phyloP scores from a whole-genome alignment of 129 eudicot species.

The Pittosporum tobira region DNA sequence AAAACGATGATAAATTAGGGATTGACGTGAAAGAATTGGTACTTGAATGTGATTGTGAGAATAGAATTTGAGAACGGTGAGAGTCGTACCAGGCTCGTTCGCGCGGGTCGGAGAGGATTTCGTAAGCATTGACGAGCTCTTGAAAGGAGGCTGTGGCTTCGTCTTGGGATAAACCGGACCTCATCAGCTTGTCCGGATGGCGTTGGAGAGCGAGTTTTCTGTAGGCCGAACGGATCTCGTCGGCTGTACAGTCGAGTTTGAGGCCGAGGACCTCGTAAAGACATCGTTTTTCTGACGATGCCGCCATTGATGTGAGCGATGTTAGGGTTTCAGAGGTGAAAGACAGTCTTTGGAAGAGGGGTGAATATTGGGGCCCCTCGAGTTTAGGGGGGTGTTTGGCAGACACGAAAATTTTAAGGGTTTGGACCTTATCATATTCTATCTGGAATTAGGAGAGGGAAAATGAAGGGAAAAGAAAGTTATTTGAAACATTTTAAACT shows the following conservation, averaged over 20 bases:
- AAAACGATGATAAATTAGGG: conserved; percentile 63
- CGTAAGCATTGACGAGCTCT: conserved; percentile 89
- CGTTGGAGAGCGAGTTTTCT: conserved; percentile 88
- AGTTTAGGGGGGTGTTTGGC: not conserved
- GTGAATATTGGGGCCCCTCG: not conserved
- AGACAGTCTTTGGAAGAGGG: not conserved
- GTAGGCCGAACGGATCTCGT: conserved; percentile 89
- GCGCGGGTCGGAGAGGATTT: conserved; percentile 75
- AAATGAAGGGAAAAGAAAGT: too few species aligned
- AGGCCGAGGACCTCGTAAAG: conserved; percentile 81
- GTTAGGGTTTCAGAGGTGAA: not conserved
- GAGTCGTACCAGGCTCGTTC: conserved; percentile 98
- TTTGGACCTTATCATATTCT: too few species aligned
- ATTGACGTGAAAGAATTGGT: conserved; percentile 26
- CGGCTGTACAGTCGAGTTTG: conserved; percentile 56
- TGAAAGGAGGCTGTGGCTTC: conserved; percentile 93
- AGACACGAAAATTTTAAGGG: not conserved
- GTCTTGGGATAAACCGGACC: conserved; percentile 64
- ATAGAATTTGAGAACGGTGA: conserved; percentile 86
- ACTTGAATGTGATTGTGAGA: conserved; percentile 27
- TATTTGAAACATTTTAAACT: too few species aligned
- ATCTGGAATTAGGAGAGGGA: too few species aligned
- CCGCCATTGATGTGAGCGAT: conserved; percentile 20
- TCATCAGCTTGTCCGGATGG: conserved; percentile 88
- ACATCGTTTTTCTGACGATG: conserved; percentile 79